These are phyloP conservation scores for Globisporangium perplexum DNA, from an alignment of 352 stramenopile species.

Conservation along the genomic window DNA sequence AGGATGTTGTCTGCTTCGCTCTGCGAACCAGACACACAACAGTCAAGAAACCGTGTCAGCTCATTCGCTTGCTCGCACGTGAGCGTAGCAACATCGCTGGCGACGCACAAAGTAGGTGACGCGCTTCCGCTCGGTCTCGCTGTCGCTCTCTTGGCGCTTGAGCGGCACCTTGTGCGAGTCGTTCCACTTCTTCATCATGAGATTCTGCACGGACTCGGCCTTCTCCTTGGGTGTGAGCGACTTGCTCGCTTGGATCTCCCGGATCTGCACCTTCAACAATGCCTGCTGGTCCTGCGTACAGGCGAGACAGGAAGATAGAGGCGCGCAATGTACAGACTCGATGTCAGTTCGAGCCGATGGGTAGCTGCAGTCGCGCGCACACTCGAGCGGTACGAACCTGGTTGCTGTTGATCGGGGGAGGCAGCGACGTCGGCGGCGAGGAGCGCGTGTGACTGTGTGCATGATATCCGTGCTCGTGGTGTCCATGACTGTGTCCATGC, in stretches of 20 bases:
- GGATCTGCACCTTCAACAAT: constrained; percentile 65
- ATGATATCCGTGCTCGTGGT: constrained; percentile 24
- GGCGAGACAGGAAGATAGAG: background rate
- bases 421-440: constrained; percentile 20
- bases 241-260: constrained; percentile 71
- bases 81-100: background rate
- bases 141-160: constrained; percentile 35
- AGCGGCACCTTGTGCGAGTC: constrained; percentile 49
- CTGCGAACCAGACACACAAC: constrained; percentile 13
- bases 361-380: background rate
- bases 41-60: background rate
- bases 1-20: constrained; percentile 58
- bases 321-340: too few species aligned
- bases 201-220: constrained; percentile 71
- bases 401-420: constrained; percentile 44
- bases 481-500: constrained; percentile 7
- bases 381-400: constrained; percentile 28
- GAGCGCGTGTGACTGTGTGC: constrained; percentile 13
- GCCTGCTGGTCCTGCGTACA: constrained; percentile 38
- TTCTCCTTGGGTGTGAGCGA: constrained; percentile 80
- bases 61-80: background rate
- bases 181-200: constrained; percentile 87
- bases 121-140: constrained; percentile 36
- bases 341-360: background rate
- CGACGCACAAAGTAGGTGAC: constrained; percentile 52